Conservation (phyloP, 2,329 filamentous ascomycete species). For the Meredithiella fracta region DNA sequence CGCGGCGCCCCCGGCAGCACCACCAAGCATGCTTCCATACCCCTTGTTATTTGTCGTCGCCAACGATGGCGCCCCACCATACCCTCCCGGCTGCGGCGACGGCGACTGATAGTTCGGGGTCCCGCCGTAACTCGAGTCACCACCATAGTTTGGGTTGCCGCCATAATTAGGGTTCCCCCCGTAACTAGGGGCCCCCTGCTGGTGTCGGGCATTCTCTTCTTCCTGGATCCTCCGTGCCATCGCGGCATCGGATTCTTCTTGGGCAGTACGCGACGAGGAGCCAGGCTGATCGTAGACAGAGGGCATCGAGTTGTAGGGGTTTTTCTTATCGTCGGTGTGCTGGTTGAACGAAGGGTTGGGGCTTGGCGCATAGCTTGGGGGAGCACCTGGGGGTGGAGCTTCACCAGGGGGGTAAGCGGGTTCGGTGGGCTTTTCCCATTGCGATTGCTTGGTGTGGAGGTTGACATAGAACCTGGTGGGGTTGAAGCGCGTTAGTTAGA, state of each 20-base stretch:
- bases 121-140: background rate
- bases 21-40: background rate
- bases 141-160: background rate
- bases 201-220: conserved; percentile 49
- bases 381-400: conserved; percentile 36
- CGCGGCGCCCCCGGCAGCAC: conserved; percentile 3
- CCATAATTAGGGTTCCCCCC: conserved; percentile 12
- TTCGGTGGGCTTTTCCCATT: conserved; percentile 71
- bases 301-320: conserved; percentile 42
- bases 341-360: conserved; percentile 18
- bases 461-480: conserved; percentile 71
- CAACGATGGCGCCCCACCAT: background rate
- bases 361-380: conserved; percentile 47
- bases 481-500: conserved; percentile 6
- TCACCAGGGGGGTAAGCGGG: conserved; percentile 40
- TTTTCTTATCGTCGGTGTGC: conserved; percentile 44
- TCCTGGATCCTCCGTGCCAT: conserved; percentile 65
- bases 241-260: conserved; percentile 56
- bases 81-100: background rate
- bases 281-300: conserved; percentile 21
- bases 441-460: conserved; percentile 69
- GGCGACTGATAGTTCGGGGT: background rate
- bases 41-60: background rate
- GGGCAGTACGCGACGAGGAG: conserved; percentile 17
- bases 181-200: conserved; percentile 19